Evolutionary conservation across 106 monocot genomes (phyloP), one percentile per base, ranked within the genome.

Genomic region (Dactylorhiza incarnata): DNA sequence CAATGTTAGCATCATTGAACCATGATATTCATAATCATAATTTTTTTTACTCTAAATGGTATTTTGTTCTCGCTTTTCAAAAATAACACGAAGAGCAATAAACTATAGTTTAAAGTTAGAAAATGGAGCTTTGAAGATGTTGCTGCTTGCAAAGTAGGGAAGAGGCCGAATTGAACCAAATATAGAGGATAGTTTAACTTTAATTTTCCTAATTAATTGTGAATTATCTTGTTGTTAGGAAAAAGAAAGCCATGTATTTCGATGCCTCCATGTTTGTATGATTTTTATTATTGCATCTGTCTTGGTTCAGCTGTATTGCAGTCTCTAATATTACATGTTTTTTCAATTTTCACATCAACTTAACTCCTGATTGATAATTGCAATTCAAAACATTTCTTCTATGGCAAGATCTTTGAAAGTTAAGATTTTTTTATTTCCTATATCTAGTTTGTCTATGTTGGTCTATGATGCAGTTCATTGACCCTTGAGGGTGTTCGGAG

Each of bases 401-500:
- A 7, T 14, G 45, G 11, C 45, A 13, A 45, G 45, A 14, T 24
- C 45, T 45, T 24, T 16, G 17, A 45, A 69, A 17, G 69, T 46
- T 45, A 45, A 69, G 16, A 45, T 65, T 65, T 11, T 65, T 20
- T 59, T 65, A 65, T 65, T 12, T 26, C 24, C 29, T 65, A 26
- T 29, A 29, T 5, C 37, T 37, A 37, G 3, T n/a, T 69, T 46
- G n/a, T 45, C 45, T 16, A 72, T 44, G 59, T 49, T 72, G 10
- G 11, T 49, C 15, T 49, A 22, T 72, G 72, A 29, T 90, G 79
- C 77, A 96, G 95, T 81, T 85, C 93, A 17, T 85, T 96, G 81
- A 96, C 95, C 66, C 85, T 96, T 53, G 95, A 91, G 81, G 93
- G 90, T 81, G 95, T 92, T 81, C 80, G 95, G 72, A 87, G 95